Base-by-base conservation (phyloP, 768 basidiomycete genomes). In the Pholiota conissans region DNA sequence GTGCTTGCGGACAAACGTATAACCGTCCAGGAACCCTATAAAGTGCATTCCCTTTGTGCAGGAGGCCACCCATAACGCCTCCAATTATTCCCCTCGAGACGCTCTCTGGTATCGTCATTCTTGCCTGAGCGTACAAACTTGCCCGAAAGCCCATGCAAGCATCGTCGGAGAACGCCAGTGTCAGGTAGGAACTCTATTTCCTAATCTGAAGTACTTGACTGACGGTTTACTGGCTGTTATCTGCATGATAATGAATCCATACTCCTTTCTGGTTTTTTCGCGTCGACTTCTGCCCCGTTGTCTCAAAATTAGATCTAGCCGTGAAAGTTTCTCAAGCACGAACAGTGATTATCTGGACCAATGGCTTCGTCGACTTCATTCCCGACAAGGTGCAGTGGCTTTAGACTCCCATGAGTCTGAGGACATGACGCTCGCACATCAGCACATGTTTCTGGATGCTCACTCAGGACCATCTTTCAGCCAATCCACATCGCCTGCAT, bases 1-100 rank as follows among this genome's bases (percentile, higher is more conserved):
- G 34, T 52, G 42, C 42, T 45, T 54, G 30, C 53, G 53, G 53
- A 28, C 40, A 54, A 54, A 45, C 29, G 28, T 54, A 54, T 46
- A 54, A 20, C 53, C 53, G 53, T 37, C 53, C 29, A 45, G 40
- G 45, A 45, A 40, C 28, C n/a, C 18, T 54, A 54, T 54, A 54
- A 45, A 47, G 28, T 26, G 16, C 49, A 13, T 28, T 30, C 18
- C 27, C n/a, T 32, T 28, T 16, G 39, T 34, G 26, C 10, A 30
- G 13, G 26, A 39, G 16, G 37, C 51, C 27, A 16, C 35, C 13
- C n/a, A 45, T 28, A 42, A 11, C 14, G 18, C 22, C 42, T n/a
- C 29, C 28, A 6, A 32, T 16, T 46, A 6, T 54, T 28, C 22
- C n/a, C 22, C 32, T 29, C 51, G 20, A 4, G 35, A 24, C n/a